Percentiles rank a stretch among this genome's conserved stretches.
phyloP scores from a whole-genome alignment of 2,329 filamentous ascomycete genomes.

The Cladorrhinum sp. region DNA sequence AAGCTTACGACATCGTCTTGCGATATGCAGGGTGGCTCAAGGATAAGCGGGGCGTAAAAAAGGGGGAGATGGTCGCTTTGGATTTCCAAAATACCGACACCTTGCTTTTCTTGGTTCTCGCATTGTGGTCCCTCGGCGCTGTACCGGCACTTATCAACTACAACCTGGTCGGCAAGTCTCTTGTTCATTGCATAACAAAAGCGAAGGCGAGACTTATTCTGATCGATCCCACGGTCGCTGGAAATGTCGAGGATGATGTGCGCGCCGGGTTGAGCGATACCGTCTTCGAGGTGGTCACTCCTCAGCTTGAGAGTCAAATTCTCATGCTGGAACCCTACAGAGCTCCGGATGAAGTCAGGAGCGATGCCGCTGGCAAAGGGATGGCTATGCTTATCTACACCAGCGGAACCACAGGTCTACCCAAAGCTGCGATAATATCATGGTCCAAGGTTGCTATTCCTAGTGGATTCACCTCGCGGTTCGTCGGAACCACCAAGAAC shows the following conservation, averaged over 20 bases:
- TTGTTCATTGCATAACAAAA: conserved; percentile 70
- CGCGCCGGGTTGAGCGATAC: conserved; percentile 48
- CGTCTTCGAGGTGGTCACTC: conserved; percentile 60
- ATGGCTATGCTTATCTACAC: conserved; percentile 80
- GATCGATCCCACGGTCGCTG: conserved; percentile 60
- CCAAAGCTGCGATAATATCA: conserved; percentile 75
- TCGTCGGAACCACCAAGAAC: conserved; percentile 55
- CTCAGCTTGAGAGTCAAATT: conserved; percentile 55
- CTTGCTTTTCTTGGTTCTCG: conserved; percentile 73
- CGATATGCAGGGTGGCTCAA: conserved; percentile 76
- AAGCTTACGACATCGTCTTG: conserved; percentile 68
- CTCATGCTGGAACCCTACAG: conserved; percentile 50
- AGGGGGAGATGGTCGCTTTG: conserved; percentile 74
- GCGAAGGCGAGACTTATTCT: conserved; percentile 66
- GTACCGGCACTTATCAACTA: conserved; percentile 87
- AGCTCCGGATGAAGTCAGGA: conserved; percentile 55
- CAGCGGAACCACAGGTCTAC: conserved; percentile 79
- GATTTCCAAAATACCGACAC: conserved; percentile 78
- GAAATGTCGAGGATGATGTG: conserved; percentile 57
- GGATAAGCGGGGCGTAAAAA: conserved; percentile 58
- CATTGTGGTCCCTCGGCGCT: conserved; percentile 78
- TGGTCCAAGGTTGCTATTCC: conserved; percentile 63
- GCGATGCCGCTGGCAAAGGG: conserved; percentile 48
- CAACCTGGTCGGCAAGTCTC: conserved; percentile 68
- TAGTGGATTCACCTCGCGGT: conserved; percentile 50